Evolutionary conservation across 495 filamentous ascomycete species (phyloP), one percentile per base, ranked within the genome.

Genomic region (Daldinia caldariorum): DNA sequence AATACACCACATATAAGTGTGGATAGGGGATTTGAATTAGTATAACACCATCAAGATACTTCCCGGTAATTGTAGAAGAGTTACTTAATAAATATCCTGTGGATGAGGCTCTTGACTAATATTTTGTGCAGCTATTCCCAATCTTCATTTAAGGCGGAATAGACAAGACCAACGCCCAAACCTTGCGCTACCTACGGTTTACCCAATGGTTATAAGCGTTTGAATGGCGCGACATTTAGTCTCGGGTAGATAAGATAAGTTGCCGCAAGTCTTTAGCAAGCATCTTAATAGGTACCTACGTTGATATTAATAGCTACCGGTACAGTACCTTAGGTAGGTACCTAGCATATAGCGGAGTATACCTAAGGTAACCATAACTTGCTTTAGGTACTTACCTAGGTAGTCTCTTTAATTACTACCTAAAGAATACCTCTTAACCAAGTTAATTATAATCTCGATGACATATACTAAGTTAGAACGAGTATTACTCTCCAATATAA

Each of bases 1-100:
- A 65, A 70, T 70, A 66, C 61, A 58, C 58, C 16, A 14, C 38
- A 57, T 39, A 67, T 50, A 55, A 18, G 8, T 47, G 20, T 22
- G 43, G 43, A 47, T 47, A 47, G 16, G 43, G 43, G 43, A 47
- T 16, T 47, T 47, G 18, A 47, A 22, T 32, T 20, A 47, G 55
- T 35, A 49, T 47, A 55, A 10, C 49, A 29, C 22, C 22, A 53
- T 32, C 2, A 55, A 51, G 41, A 67, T 13, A n/a, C 18, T 29
- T 54, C 20, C 34, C 49, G 63, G 63, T 26, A 66, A 35, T 22
- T 10, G 16, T 60, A 39, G 53, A 34, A 10, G 13, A 10, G 6
- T 54, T 39, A 29, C 39, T 57, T 31, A 12, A 49, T 32, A n/a
- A n/a, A n/a, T n/a, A n/a, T 7, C 22, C 31, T 57, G 37, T 59